Evolutionary conservation across 345 rosid species (phyloP).

Genomic region (Populus euphratica): DNA sequence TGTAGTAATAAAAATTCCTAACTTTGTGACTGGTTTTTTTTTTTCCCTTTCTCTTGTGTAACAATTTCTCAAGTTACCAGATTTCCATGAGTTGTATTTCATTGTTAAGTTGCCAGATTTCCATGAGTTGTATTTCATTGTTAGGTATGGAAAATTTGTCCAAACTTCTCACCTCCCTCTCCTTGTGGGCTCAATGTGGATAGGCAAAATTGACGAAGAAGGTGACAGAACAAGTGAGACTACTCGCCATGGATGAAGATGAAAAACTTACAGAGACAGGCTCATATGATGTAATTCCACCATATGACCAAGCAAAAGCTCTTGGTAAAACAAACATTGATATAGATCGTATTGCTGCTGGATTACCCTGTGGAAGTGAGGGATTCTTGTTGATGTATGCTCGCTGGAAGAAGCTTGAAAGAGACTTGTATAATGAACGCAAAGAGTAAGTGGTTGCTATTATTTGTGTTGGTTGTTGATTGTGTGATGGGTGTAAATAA

Average conservation of each 20-base stretch:
- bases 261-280: constrained; percentile 69
- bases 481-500: neutral
- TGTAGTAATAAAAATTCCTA: neutral
- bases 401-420: constrained; percentile 98
- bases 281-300: constrained; percentile 62
- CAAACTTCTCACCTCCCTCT: neutral
- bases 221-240: constrained; percentile 89
- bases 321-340: constrained; percentile 98
- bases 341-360: constrained; percentile 96
- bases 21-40: neutral
- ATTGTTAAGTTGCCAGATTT: neutral
- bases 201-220: constrained; percentile 82
- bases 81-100: neutral
- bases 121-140: neutral
- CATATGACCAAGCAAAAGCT: constrained; percentile 98
- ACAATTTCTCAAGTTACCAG: neutral
- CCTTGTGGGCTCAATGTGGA: constrained; percentile 12
- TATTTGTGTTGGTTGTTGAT: constrained; percentile 9
- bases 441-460: constrained; percentile 58
- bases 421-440: constrained; percentile 94
- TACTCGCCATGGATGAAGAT: constrained; percentile 88
- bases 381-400: constrained; percentile 99
- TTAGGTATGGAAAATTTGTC: neutral
- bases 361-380: constrained; percentile 98
- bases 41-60: neutral